Conservation (phyloP, 352 stramenopile species). For the Phytophthora constricta region DNA sequence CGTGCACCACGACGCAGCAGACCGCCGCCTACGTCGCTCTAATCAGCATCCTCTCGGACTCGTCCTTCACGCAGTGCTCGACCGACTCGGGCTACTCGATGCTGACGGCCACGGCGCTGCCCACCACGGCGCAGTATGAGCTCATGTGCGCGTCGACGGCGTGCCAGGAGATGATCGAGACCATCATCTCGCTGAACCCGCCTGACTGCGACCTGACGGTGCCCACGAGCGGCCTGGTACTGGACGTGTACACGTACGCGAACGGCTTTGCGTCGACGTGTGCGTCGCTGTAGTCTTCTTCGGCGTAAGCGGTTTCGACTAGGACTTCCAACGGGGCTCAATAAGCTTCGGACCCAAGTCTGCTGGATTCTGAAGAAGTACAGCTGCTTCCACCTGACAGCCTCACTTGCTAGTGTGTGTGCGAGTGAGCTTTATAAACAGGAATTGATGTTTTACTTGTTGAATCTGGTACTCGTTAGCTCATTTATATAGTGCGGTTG, state of each 20-base stretch:
- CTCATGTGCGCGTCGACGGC: conserved; percentile 33
- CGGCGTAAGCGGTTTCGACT: not conserved
- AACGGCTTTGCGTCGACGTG: conserved; percentile 28
- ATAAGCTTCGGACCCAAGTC: not conserved
- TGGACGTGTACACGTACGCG: conserved; percentile 33
- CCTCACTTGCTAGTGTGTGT: no score
- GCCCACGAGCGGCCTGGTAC: conserved; percentile 25
- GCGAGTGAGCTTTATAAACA: no score
- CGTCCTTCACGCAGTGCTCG: conserved; percentile 21
- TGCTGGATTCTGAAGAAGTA: no score
- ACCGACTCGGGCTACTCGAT: conserved; percentile 35
- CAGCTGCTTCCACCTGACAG: no score
- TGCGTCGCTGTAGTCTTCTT: conserved; percentile 5
- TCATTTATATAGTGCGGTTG: no score
- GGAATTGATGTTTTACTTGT: no score
- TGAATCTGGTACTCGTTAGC: no score
- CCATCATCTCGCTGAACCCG: conserved; percentile 22
- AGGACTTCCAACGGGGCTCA: not conserved
- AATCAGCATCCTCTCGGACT: conserved; percentile 16
- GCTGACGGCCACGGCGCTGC: conserved; percentile 28
- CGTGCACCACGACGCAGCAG: conserved; percentile 19
- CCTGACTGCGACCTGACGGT: conserved; percentile 34
- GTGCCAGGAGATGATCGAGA: conserved; percentile 26
- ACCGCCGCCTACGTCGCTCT: conserved; percentile 23
- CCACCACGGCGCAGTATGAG: conserved; percentile 28